Conservation (phyloP, 331 rosid species). For the Quercus tomentella region DNA sequence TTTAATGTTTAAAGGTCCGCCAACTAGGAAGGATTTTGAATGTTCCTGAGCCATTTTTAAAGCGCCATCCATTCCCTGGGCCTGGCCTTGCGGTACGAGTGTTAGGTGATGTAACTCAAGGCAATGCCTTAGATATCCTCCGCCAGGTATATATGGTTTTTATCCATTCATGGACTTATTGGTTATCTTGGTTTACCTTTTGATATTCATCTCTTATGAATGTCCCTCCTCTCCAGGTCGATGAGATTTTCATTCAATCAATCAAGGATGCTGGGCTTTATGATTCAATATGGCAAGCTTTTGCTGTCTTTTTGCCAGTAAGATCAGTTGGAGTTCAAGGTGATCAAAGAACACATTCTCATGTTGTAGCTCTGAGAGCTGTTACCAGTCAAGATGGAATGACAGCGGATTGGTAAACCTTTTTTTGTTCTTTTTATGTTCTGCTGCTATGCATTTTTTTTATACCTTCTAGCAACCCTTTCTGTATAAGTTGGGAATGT, state of each 20-base stretch:
- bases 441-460: background rate
- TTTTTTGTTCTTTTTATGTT: background rate
- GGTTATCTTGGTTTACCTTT: conserved; percentile 1
- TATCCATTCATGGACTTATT: background rate
- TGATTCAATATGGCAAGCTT: conserved; percentile 95
- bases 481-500: background rate
- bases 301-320: conserved; percentile 90
- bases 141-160: conserved; percentile 51
- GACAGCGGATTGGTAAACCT: conserved; percentile 94
- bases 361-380: conserved; percentile 92
- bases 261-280: conserved; percentile 95
- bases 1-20: conserved; percentile 57
- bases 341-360: conserved; percentile 96
- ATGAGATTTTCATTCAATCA: conserved; percentile 91
- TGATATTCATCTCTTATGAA: background rate
- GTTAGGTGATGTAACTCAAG: conserved; percentile 84
- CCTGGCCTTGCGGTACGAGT: conserved; percentile 98
- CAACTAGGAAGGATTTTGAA: conserved; percentile 73
- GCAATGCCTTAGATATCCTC: conserved; percentile 77
- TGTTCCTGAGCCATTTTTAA: conserved; percentile 77
- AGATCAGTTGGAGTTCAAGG: conserved; percentile 99
- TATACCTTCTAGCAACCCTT: background rate
- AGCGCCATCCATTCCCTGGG: conserved; percentile 96
- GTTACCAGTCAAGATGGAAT: conserved; percentile 99
- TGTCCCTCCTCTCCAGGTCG: conserved; percentile 52